Evolutionary conservation across 1,284 basidiomycete species (phyloP), one percentile per base, ranked within the genome.

Genomic region (Apiotrichum mycotoxinovorans): DNA sequence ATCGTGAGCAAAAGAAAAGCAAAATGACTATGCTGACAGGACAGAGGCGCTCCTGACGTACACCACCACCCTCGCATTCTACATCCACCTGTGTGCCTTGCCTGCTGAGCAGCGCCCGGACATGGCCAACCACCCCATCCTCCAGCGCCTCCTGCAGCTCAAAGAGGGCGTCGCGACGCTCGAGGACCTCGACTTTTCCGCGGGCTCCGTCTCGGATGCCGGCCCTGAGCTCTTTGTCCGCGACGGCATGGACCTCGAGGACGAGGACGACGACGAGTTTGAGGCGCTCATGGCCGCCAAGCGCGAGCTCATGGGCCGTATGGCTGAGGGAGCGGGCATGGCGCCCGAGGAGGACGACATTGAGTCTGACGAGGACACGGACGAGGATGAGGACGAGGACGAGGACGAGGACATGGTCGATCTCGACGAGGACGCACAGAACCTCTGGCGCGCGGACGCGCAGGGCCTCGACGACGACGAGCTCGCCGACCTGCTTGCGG

Each of bases 11-110:
- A 2, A 2, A 34, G 9, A 37, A 11, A 27, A 4, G 18, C 37
- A 11, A 17, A n/a, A 3, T 11, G 3, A 12, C 2, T 7, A 17
- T 30, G 51, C 46, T 51, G 30, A 58, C 44, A 22, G 44, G n/a
- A 22, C 72, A 92, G 91, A 97, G 80, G 84, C 91, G 1, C 81
- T 96, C 2, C 78, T 95, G 44, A 90, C 93, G 11, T 98, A 98
- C 73, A 83, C 89, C 11, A 90, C 92, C 1, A 88, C 87, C 1
- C 85, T 98, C 45, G 88, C 93, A 0, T 98, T 94, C 79, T 98
- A 96, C 79, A 81, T 98, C 51, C 86, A 94, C 73, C 82, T 98
- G 26, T 85, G 90, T 17, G 80, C 88, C 83, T 86, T 77, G 83
- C 88, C 72, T 75, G 81, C 41, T 73, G 80, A 63, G 79, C 46